phyloP scores from a whole-genome alignment of 225 moss, liverwort and hornwort genomes.

The Physcomitrellopsis africana region DNA sequence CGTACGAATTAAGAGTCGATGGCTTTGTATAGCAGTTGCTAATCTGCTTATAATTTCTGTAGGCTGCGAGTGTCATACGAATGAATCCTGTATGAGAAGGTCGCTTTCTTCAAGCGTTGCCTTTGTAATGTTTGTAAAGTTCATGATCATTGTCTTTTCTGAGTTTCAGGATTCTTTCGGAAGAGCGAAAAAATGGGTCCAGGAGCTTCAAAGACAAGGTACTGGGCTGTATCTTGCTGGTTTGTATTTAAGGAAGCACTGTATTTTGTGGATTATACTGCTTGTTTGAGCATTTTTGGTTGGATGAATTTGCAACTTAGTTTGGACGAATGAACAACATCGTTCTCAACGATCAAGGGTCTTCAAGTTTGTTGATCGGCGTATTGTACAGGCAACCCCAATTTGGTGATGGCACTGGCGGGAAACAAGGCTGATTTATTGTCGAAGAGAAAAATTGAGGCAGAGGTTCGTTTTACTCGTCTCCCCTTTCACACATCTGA shows the following conservation, averaged over 20 bases:
- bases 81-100: background rate
- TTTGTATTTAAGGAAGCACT: too few relatives aligned
- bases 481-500: background rate
- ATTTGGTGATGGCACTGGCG: conserved; percentile 92
- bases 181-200: conserved; percentile 95
- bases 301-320: too few relatives aligned
- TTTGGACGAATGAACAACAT: too few relatives aligned
- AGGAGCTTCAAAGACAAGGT: conserved; percentile 98
- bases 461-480: conserved; percentile 60
- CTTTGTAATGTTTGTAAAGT: background rate
- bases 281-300: too few relatives aligned
- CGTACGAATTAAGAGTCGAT: too few relatives aligned
- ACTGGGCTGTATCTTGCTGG: background rate
- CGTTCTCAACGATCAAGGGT: background rate
- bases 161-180: conserved; percentile 82
- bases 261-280: too few relatives aligned
- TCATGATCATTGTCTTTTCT: background rate
- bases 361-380: conserved; percentile 1
- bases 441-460: conserved; percentile 74
- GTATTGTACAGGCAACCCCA: conserved; percentile 69
- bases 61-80: background rate
- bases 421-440: conserved; percentile 95
- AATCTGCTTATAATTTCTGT: too few relatives aligned
- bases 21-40: too few relatives aligned
- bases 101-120: background rate